Evolutionary conservation across 1,284 basidiomycete genomes (phyloP).

Genomic region (Apiotrichum akiyoshidainum): DNA sequence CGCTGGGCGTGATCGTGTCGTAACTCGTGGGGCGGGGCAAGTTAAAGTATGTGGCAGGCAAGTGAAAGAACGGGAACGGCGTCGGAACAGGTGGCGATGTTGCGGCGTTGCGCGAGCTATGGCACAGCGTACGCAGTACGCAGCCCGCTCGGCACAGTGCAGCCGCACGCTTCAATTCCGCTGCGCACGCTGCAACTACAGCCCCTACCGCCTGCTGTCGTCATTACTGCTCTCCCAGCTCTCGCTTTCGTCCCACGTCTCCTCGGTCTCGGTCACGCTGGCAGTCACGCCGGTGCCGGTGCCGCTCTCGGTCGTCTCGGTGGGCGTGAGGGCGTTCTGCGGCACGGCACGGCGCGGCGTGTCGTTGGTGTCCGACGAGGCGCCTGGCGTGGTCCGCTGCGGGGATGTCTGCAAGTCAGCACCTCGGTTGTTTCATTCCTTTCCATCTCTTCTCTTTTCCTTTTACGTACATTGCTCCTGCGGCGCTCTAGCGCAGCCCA

Average conservation of each 20-base stretch:
- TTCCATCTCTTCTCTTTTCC: neutral
- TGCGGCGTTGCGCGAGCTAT: too few relatives aligned
- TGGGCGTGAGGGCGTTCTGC: neutral
- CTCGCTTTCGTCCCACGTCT: conserved; percentile 17
- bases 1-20: too few relatives aligned
- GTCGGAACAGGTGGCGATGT: too few relatives aligned
- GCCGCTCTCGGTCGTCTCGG: conserved; percentile 16
- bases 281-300: conserved; percentile 9
- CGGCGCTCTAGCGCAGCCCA: conserved; percentile 5
- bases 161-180: too few relatives aligned
- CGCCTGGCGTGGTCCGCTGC: neutral
- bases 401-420: neutral
- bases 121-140: too few relatives aligned
- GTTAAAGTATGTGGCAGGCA: too few relatives aligned
- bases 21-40: too few relatives aligned
- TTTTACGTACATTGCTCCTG: neutral
- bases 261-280: conserved; percentile 6
- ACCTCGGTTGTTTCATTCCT: too few relatives aligned
- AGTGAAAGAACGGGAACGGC: too few relatives aligned
- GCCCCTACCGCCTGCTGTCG: neutral
- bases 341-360: neutral
- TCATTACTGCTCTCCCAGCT: conserved; percentile 8
- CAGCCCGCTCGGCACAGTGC: too few relatives aligned
- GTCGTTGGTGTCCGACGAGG: neutral
- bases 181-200: too few relatives aligned